These are phyloP conservation scores for Nidularia sp. DNA, from an alignment of 768 basidiomycete genomes.

Conservation along the genomic window DNA sequence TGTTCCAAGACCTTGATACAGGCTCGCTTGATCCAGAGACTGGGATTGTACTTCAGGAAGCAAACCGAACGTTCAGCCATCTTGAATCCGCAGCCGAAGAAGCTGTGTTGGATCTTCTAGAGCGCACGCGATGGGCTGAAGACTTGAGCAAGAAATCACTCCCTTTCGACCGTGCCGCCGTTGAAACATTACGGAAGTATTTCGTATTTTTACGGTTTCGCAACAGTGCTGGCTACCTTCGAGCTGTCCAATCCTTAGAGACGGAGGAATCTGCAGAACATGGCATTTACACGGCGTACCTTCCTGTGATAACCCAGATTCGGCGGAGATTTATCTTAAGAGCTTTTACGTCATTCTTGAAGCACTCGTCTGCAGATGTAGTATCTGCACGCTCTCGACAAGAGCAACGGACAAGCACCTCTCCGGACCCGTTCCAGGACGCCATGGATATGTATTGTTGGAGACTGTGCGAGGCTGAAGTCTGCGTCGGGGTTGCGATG, in stretches of 20 bases:
- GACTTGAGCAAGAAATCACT: conserved; percentile 19
- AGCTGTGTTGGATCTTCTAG: conserved; percentile 29
- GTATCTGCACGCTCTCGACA: conserved; percentile 5
- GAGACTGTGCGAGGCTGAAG: conserved; percentile 42
- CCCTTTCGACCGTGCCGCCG: conserved; percentile 18
- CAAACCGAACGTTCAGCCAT: conserved; percentile 35
- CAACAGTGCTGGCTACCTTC: conserved; percentile 43
- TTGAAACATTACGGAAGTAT: conserved; percentile 42
- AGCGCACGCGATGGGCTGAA: conserved; percentile 22
- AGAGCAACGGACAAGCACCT: conserved; percentile 3
- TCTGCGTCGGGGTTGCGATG: conserved; percentile 49
- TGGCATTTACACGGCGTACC: conserved; percentile 21
- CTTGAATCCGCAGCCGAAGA: conserved; percentile 40
- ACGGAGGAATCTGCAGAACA: conserved; percentile 13
- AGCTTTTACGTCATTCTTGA: conserved; percentile 26
- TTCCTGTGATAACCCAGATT: conserved; percentile 22
- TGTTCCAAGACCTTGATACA: conserved; percentile 40
- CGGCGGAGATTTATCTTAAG: conserved; percentile 25
- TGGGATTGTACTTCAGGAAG: conserved; percentile 28
- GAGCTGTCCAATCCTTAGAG: conserved; percentile 28
- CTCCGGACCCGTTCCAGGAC: conserved; percentile 20
- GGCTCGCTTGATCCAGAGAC: conserved; percentile 29
- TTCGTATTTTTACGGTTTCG: conserved; percentile 56
- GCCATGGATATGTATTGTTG: conserved; percentile 43
- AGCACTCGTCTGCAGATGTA: conserved; percentile 13